Base-by-base conservation (phyloP, 2,329 filamentous ascomycete species). In the Chaetomium globosum region DNA sequence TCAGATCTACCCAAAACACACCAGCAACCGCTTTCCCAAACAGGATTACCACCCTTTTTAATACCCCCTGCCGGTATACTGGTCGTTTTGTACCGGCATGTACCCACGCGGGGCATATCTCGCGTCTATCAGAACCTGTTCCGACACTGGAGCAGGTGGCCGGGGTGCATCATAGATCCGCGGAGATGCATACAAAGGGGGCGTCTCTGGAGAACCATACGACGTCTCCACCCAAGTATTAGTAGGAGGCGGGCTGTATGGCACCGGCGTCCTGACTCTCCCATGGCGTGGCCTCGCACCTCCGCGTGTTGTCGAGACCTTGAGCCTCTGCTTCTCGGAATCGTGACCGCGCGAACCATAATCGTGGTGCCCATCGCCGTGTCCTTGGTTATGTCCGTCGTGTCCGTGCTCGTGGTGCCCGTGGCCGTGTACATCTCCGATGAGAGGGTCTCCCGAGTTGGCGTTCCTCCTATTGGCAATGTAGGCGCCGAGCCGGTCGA, bases 391-490 rank as follows among this genome's bases (percentile, higher is more conserved):
- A 28, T 64, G 57, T 4, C 39, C 64, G 2, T 23, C 58, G 2
- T 63, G 53, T 28, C 28, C 63, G 23, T 58, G 56, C 8, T 52
- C 61, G 13, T 51, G 31, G 4, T 59, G 33, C 0, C 33, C 39
- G 49, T 63, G 54, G 2, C 61, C 61, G 31, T 61, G 51, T 1
- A 49, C 55, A 9, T 13, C 56, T 23, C 65, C 65, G 2, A 49
- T 53, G 10, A 68, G 53, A n/a, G 31, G 39, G 21, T 65, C 65
- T 8, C 67, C 67, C 1, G 67, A 69, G 21, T 48, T 63, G 7
- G 36, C 36, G 49, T 69, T 69, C 48, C 67, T 54, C 30, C 61
- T 23, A 31, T 69, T 69, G 5, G 67, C 67, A n/a, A 67, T 21
- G 48, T 33, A 56, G 13, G 63, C 63, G 51, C 65, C 60, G 23